Percentiles rank a stretch among this genome's conserved stretches.
These are phyloP conservation scores for Aureobasidium sp. DNA, from an alignment of 2,329 filamentous ascomycete genomes.

Conservation along the genomic window DNA sequence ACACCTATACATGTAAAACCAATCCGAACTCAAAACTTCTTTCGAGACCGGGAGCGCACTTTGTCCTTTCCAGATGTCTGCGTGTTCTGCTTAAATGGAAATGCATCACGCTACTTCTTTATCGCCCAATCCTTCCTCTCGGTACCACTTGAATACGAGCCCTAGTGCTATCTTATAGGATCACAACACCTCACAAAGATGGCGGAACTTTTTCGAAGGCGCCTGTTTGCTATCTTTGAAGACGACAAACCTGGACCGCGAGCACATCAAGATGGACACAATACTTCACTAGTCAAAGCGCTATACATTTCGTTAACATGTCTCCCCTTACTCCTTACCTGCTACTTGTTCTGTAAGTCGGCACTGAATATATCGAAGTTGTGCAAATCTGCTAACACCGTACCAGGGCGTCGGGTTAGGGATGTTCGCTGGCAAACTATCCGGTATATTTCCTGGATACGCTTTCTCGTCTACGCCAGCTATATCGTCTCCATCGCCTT, in stretches of 20 bases:
- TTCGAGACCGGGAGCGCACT: background rate
- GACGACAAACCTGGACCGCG: background rate
- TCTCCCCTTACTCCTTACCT: constrained; percentile 5
- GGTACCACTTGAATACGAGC: background rate
- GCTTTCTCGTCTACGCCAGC: constrained; percentile 37
- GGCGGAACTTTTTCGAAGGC: background rate
- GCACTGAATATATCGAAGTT: background rate
- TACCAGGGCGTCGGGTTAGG: constrained; percentile 21
- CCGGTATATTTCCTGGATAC: constrained; percentile 33
- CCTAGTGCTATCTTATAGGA: background rate
- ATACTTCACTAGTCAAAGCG: background rate
- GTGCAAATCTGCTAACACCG: background rate
- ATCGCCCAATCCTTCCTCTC: background rate
- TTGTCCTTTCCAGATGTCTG: background rate
- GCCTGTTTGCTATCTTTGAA: constrained; percentile 6
- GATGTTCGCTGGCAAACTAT: constrained; percentile 24
- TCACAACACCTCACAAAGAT: background rate
- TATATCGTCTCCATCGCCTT: constrained; percentile 41
- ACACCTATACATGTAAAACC: background rate
- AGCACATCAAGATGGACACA: background rate
- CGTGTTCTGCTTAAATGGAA: constrained; percentile 1
- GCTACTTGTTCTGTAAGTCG: constrained; percentile 19
- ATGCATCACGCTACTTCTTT: background rate
- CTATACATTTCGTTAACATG: background rate
- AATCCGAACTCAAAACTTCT: constrained; percentile 2